phyloP scores from a whole-genome alignment of 2,329 filamentous ascomycete genomes.

The Colletotrichum echinochloae region DNA sequence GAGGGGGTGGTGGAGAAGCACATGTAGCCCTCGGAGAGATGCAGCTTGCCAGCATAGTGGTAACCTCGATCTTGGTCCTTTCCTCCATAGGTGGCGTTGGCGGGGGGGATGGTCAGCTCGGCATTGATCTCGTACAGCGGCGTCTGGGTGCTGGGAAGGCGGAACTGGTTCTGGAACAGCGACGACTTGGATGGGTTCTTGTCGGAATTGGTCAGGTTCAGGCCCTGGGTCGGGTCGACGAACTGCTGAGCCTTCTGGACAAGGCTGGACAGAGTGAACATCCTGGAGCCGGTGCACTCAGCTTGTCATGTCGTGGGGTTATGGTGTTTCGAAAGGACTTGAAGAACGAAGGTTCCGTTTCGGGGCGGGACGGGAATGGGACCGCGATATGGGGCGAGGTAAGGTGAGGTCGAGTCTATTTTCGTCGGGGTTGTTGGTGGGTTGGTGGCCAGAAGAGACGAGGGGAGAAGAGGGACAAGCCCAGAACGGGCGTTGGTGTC shows the following conservation, averaged over 20 bases:
- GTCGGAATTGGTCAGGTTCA: constrained; percentile 79
- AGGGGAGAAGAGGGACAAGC: not conserved
- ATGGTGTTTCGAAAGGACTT: not conserved
- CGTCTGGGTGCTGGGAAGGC: constrained; percentile 90
- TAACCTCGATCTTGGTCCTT: constrained; percentile 80
- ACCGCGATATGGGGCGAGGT: not conserved
- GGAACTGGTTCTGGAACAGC: constrained; percentile 96
- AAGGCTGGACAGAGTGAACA: constrained; percentile 78
- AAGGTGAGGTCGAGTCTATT: constrained; percentile 5
- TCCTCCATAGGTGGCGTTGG: constrained; percentile 77
- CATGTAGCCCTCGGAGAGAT: constrained; percentile 93
- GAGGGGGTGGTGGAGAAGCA: constrained; percentile 96
- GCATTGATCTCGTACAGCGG: constrained; percentile 97
- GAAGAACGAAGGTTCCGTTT: constrained; percentile 3
- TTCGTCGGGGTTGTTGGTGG: not conserved
- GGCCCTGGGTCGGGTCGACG: constrained; percentile 87
- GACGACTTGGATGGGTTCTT: constrained; percentile 89
- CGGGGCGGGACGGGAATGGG: not conserved
- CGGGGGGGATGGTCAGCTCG: constrained; percentile 87
- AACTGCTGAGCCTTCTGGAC: constrained; percentile 96
- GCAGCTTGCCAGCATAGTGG: constrained; percentile 91
- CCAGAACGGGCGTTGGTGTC: not conserved
- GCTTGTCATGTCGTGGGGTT: constrained; percentile 52
- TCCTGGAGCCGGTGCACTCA: constrained; percentile 52
- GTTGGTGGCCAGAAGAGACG: constrained; percentile 14